These are phyloP conservation scores for Leptoxyphium fumago DNA, from an alignment of 2,329 filamentous ascomycete species.

Conservation along the genomic window DNA sequence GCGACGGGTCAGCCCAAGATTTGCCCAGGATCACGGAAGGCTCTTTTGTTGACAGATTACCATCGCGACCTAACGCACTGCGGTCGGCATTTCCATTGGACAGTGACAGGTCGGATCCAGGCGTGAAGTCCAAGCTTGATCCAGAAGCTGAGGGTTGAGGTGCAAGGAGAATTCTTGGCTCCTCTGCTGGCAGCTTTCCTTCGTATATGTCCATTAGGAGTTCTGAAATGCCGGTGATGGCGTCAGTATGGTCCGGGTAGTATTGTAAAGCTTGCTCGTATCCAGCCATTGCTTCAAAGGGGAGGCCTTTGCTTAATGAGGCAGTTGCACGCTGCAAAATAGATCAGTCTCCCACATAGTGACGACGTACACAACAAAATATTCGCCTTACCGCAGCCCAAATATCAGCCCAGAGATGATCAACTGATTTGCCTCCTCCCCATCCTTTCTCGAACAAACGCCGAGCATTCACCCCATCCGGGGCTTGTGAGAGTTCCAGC, in stretches of 20 bases:
- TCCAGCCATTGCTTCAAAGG: conserved; percentile 55
- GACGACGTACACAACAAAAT: not conserved
- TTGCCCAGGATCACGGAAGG: conserved; percentile 1
- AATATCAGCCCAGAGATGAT: conserved; percentile 74
- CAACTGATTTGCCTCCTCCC: conserved; percentile 67
- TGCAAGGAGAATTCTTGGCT: conserved; percentile 27
- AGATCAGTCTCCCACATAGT: conserved; percentile 7
- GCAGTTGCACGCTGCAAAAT: conserved; percentile 50
- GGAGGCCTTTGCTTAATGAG: conserved; percentile 43
- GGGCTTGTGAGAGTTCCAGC: conserved; percentile 45
- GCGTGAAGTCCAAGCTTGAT: conserved; percentile 1
- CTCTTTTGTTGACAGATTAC: not conserved
- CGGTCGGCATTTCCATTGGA: not conserved
- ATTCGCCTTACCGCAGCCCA: conserved; percentile 54
- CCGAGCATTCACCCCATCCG: conserved; percentile 39
- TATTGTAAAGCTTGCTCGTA: conserved; percentile 75
- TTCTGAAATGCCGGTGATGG: conserved; percentile 69
- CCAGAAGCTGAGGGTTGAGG: conserved; percentile 11
- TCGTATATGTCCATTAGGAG: conserved; percentile 77
- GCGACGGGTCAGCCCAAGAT: conserved; percentile 26
- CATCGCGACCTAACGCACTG: not conserved
- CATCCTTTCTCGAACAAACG: conserved; percentile 53
- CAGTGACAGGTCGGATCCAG: not conserved
- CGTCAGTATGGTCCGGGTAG: conserved; percentile 62
- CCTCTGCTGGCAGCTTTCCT: conserved; percentile 45